A percentile compares a stretch with the other conserved stretches of the same genome.
Conservation (phyloP, 768 basidiomycete species). For the Peribolospora kevripleyi region DNA sequence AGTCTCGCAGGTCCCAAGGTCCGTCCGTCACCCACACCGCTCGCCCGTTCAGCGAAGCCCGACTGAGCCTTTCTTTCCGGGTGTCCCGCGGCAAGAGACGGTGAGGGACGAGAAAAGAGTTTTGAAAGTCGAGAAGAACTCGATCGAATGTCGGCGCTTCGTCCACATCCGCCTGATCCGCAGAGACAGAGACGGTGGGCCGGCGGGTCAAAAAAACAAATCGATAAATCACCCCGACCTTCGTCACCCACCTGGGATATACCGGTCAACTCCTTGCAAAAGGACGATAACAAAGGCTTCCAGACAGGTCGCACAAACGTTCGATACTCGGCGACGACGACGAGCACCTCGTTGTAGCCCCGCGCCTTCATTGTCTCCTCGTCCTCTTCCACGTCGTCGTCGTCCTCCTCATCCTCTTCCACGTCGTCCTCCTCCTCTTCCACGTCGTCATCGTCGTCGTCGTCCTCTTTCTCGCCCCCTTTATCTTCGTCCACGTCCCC, state of each 20-base stretch:
- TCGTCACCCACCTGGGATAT: conserved; percentile 54
- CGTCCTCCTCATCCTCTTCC: conserved; percentile 26
- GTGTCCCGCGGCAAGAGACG: conserved; percentile 8
- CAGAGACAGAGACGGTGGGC: not conserved
- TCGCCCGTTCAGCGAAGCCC: not conserved
- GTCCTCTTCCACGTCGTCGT: conserved; percentile 21
- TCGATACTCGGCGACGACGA: conserved; percentile 57
- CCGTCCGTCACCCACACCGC: conserved; percentile 15
- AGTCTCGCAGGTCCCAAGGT: conserved; percentile 13
- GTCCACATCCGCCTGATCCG: conserved; percentile 47
- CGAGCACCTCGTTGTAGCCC: conserved; percentile 26
- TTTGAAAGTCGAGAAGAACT: conserved; percentile 31
- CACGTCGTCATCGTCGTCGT: conserved; percentile 27
- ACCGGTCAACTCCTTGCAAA: conserved; percentile 70
- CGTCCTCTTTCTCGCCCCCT: conserved; percentile 23
- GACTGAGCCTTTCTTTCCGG: conserved; percentile 10
- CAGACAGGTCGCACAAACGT: conserved; percentile 72
- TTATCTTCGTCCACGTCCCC: not conserved
- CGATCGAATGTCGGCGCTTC: conserved; percentile 40
- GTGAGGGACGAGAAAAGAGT: conserved; percentile 6
- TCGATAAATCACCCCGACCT: not conserved
- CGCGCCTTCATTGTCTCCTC: conserved; percentile 27
- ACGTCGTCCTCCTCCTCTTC: conserved; percentile 20
- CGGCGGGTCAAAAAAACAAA: not conserved
- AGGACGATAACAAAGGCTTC: conserved; percentile 52